phyloP scores from a whole-genome alignment of 768 basidiomycete genomes.

The Lanmaoa pseudosensibilis region DNA sequence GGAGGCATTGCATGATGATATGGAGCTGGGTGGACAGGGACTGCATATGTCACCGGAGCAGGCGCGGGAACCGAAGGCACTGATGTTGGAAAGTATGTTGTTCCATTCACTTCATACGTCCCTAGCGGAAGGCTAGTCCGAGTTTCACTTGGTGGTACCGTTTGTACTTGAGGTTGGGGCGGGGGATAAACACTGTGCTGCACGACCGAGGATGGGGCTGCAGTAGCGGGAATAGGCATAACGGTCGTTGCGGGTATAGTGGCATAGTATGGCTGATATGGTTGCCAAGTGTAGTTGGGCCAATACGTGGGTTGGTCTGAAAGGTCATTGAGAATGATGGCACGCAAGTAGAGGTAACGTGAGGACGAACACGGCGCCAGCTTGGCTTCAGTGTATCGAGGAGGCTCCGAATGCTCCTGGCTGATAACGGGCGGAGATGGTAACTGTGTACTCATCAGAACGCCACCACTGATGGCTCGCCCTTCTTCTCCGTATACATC shows the following conservation, averaged over 20 bases:
- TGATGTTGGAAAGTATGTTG: conserved; percentile 28
- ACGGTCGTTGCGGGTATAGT: conserved; percentile 18
- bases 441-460: conserved; percentile 17
- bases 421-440: conserved; percentile 11
- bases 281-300: conserved; percentile 15
- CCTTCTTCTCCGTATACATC: conserved; percentile 8
- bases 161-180: not conserved
- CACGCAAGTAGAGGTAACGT: not conserved
- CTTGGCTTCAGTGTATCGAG: conserved; percentile 34
- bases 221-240: not conserved
- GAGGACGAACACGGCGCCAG: conserved; percentile 34
- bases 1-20: conserved; percentile 8
- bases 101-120: conserved; percentile 29
- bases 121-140: conserved; percentile 12
- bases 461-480: conserved; percentile 29
- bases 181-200: conserved; percentile 3
- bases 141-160: not conserved
- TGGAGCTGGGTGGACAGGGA: conserved; percentile 4
- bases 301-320: conserved; percentile 18
- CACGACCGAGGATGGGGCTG: not conserved
- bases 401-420: conserved; percentile 13
- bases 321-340: not conserved
- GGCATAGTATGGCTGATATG: conserved; percentile 33
- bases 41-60: conserved; percentile 4
- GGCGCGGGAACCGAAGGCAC: not conserved